Evolutionary conservation across 2,329 filamentous ascomycete genomes (phyloP).

Genomic region (Fonsecaea erecta): DNA sequence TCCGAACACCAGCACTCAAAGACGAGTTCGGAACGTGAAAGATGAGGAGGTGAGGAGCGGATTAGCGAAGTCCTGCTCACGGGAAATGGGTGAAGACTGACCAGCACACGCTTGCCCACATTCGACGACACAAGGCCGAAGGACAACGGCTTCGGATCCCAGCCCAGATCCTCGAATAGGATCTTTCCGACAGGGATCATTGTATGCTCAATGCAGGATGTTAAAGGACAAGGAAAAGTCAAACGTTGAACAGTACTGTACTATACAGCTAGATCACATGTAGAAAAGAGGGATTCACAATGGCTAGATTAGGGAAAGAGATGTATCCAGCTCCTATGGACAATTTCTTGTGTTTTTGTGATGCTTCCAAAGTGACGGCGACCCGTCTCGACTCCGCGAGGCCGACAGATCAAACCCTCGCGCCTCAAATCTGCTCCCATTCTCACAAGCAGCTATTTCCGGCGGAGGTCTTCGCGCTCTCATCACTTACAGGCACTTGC

Average conservation of each 20-base stretch:
- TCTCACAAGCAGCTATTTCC: slow-evolving; percentile 29
- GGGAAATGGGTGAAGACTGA: background rate
- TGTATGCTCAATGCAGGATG: background rate
- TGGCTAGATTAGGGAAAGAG: background rate
- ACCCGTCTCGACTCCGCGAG: background rate
- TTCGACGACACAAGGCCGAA: background rate
- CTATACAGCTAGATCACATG: background rate
- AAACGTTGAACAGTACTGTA: background rate
- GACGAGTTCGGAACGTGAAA: background rate
- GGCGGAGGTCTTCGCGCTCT: slow-evolving; percentile 5
- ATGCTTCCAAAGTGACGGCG: background rate
- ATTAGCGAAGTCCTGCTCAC: background rate
- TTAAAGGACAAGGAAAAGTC: background rate
- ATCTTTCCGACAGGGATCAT: no score
- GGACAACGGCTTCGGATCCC: background rate
- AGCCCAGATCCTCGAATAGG: background rate
- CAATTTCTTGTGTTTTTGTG: background rate
- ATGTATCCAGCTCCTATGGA: background rate
- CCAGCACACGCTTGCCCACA: background rate
- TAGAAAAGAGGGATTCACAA: background rate
- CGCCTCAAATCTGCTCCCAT: background rate
- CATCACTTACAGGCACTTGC: slow-evolving; percentile 10
- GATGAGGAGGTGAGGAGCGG: background rate
- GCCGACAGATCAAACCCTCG: background rate
- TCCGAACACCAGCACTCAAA: background rate